Evolutionary conservation across 2,329 filamentous ascomycete species (phyloP).

Genomic region (Aspergillus aculeatinus): DNA sequence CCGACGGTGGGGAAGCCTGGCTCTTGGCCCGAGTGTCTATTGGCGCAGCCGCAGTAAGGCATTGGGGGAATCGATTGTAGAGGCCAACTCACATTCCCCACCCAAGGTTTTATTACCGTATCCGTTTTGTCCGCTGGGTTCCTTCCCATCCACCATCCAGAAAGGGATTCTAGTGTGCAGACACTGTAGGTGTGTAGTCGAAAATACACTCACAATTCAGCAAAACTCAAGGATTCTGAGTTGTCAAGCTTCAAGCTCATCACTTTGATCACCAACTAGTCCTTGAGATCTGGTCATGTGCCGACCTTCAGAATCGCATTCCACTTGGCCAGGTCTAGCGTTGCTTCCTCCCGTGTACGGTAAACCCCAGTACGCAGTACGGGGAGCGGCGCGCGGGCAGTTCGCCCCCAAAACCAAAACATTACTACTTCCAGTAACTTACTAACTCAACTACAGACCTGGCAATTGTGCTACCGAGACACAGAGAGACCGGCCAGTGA

Average conservation of each 20-base stretch:
- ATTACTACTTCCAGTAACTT: too few species aligned
- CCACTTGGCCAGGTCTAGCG: neutral
- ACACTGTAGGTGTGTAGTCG: neutral
- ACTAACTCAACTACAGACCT: too few species aligned
- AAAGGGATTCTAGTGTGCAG: neutral
- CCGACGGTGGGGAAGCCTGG: conserved; percentile 14
- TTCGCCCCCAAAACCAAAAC: neutral
- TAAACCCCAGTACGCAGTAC: neutral
- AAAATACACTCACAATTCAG: too few species aligned
- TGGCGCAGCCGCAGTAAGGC: conserved; percentile 16
- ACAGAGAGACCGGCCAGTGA: neutral
- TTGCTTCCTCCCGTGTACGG: neutral
- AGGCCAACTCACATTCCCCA: conserved; percentile 19
- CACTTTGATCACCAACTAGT: too few species aligned
- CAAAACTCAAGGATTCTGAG: too few species aligned
- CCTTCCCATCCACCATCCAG: neutral
- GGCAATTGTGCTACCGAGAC: neutral
- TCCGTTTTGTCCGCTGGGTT: neutral
- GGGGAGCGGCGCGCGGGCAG: neutral
- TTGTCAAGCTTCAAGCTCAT: neutral
- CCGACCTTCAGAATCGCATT: neutral
- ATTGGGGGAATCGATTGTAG: conserved; percentile 17
- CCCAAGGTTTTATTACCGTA: conserved; percentile 12
- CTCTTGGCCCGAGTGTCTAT: conserved; percentile 20
- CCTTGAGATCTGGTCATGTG: neutral